Conservation (phyloP, 1,139 yeast species). For the Magnusiomyces sp. region DNA sequence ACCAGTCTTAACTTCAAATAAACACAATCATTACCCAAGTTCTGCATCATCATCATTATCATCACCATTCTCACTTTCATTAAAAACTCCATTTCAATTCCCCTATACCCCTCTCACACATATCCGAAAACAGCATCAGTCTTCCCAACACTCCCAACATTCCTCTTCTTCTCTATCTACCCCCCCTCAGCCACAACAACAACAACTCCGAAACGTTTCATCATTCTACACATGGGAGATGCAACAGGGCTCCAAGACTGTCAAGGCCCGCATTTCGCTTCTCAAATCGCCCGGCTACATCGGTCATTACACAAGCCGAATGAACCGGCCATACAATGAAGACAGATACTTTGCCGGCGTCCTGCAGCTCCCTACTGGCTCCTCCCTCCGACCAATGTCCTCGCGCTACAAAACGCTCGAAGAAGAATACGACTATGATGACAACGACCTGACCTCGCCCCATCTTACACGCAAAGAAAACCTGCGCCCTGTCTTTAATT, state of each 20-base stretch:
- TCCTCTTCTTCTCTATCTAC: too few relatives aligned
- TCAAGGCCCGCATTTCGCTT: slow-evolving; percentile 41
- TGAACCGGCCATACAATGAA: slow-evolving; percentile 71
- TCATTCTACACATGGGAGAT: slow-evolving; percentile 8
- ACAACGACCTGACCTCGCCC: slow-evolving; percentile 16
- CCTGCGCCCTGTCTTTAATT: slow-evolving; percentile 44
- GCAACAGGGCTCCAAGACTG: slow-evolving; percentile 7
- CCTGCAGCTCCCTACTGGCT: slow-evolving; percentile 37
- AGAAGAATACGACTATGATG: not conserved
- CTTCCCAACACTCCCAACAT: not conserved
- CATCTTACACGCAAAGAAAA: slow-evolving; percentile 10
- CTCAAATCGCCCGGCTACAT: slow-evolving; percentile 64
- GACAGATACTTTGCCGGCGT: slow-evolving; percentile 65
- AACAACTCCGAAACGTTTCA: slow-evolving; percentile 10
- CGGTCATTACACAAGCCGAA: slow-evolving; percentile 74
- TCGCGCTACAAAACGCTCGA: slow-evolving; percentile 17
- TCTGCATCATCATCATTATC: too few relatives aligned
- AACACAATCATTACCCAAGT: too few relatives aligned
- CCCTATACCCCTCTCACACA: too few relatives aligned
- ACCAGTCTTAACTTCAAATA: too few relatives aligned
- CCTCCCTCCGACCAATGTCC: slow-evolving; percentile 32
- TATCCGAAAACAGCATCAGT: not conserved
- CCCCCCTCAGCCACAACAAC: too few relatives aligned
- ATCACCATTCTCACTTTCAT: too few relatives aligned
- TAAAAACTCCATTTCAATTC: too few relatives aligned